Base-by-base conservation (phyloP, 2,329 filamentous ascomycete species). In the Magnaporthiopsis incrustans region DNA sequence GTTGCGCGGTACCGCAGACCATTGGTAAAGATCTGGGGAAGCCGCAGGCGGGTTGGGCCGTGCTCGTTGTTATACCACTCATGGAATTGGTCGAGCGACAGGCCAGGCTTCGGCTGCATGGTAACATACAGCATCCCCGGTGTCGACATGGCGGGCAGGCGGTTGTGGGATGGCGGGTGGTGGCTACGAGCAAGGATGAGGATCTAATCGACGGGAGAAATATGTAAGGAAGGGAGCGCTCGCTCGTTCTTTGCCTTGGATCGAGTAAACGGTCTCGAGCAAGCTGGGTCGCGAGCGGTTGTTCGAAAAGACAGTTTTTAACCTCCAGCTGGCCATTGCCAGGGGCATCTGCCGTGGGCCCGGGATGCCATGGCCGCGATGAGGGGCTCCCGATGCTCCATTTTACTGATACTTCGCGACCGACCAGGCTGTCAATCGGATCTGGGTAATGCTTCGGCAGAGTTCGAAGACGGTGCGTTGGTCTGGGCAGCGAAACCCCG, bases 1-100 rank as follows among this genome's bases (percentile, higher is more conserved):
- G 78, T 83, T 11, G 90, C 89, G 32, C 81, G 83, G 77, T 92
- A 96, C 58, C 92, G 88, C 69, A 95, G 88, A 65, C 92, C 92
- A 74, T 91, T 95, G 69, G 78, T 73, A 72, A 86, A 86, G 72
- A 93, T 87, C 70, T 89, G 87, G 4, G 90, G 85, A 18, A 96
- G 78, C 61, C 91, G 88, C 8, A 96, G 83, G 60, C 92, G 89
- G 22, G 87, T 85, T 25, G 92, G 92, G 63, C 92, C 92, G 77
- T 96, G 92, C 78, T 96, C 92, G 75, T 92, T 95, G 79, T 96
- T 93, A 80, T 96, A 96, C 90, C 91, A 94, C 74, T 96, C 91
- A 76, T 96, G 89, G 77, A 96, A 96, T 71, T 90, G 86, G 67
- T 85, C 80, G 60, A 82, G 76, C 64, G 87, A 80, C 70, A 92